phyloP scores from a whole-genome alignment of 148 eudicot species.

The Diospyros lotus region DNA sequence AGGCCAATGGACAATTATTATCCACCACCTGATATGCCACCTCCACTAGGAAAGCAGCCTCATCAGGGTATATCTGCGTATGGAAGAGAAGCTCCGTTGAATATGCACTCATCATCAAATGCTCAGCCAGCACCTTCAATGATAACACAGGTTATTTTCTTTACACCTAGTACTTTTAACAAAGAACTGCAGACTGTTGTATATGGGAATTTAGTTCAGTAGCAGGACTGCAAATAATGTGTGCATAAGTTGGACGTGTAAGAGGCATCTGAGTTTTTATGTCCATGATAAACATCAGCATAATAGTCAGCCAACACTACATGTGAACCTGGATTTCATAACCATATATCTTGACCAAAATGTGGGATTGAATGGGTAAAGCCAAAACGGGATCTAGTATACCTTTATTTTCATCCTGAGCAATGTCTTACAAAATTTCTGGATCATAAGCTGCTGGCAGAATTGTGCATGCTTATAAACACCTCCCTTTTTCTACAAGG shows the following conservation, averaged over 20 bases:
- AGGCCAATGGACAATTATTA: conserved; percentile 68
- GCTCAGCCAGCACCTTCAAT: conserved; percentile 57
- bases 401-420: neutral
- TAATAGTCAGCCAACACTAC: neutral
- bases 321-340: neutral
- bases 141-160: conserved; percentile 59
- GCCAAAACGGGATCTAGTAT: neutral
- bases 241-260: neutral
- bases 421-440: neutral
- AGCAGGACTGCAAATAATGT: neutral
- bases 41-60: conserved; percentile 57
- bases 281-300: neutral
- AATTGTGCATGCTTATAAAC: neutral
- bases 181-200: neutral
- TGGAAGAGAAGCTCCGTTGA: conserved; percentile 70
- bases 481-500: neutral
- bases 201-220: neutral
- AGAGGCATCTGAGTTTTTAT: neutral
- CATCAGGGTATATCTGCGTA: conserved; percentile 79
- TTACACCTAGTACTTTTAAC: neutral
- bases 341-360: neutral
- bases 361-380: neutral
- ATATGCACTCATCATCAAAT: conserved; percentile 50
- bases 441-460: neutral
- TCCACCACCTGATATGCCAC: conserved; percentile 62